Evolutionary conservation across 306 rosid species (phyloP), one percentile per base, ranked within the genome.

Genomic region (Malus domestica): DNA sequence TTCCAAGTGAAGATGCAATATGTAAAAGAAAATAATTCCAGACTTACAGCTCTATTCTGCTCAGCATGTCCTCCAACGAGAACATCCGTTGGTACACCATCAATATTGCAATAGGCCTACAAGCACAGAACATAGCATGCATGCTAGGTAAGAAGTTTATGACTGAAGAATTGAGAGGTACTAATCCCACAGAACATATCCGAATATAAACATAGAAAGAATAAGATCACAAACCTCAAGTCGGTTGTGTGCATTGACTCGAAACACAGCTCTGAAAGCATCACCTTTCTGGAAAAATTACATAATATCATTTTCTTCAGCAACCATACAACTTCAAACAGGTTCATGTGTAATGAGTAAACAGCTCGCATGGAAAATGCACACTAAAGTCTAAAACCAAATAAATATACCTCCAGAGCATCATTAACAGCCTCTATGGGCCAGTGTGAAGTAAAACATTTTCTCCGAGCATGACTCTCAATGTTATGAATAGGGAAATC

Each of bases 21-120:
- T n/a, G 27, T 44, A 18, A 29, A n/a, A 52, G n/a, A 64, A 68
- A 65, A 15, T n/a, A 74, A 75, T 32, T 69, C 58, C 75, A 72
- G 9, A 86, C 97, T 90, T 83, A 95, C 98, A 77, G 98, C 98
- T 92, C 97, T 92, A 80, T 92, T 95, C 85, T 95, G 98, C 82
- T 89, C 80, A 8, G 84, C 77, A 79, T 81, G 77, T 80, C 97
- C 97, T 76, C 76, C 70, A 44, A 95, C 76, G 61, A 95, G 88
- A 68, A 92, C 45, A 86, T 95, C 97, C 4, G 84, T 85, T 10
- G 95, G 88, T 66, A 95, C 75, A 68, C 97, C 97, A 63, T 95
- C 97, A 81, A 95, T 84, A 83, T 62, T 86, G 85, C 98, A 95
- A 78, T 92, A 95, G 33, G 96, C 98, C 98, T 94, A 59, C 82